Evolutionary conservation across 2,329 filamentous ascomycete species (phyloP).

Genomic region (Fusarium pseudonygamai): DNA sequence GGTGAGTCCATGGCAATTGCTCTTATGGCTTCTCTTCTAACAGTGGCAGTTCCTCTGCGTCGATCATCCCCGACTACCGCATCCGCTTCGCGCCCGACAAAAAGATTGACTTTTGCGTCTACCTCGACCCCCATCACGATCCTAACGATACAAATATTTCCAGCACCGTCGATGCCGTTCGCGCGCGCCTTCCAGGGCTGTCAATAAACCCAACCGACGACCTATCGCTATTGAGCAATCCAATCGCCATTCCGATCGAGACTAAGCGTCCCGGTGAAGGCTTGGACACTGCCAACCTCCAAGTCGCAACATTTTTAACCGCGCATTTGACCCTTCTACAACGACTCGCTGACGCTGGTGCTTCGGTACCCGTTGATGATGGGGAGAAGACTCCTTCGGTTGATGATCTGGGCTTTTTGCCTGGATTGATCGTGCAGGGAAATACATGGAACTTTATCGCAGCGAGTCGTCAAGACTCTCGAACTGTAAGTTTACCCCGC

Average conservation of each 20-base stretch:
- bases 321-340: background rate
- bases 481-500: background rate
- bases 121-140: background rate
- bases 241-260: conserved; percentile 19
- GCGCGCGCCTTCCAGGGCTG: background rate
- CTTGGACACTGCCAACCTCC: background rate
- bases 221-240: background rate
- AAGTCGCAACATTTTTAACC: background rate
- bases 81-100: background rate
- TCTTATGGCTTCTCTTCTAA: no score
- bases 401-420: background rate
- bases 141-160: background rate
- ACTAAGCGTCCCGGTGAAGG: conserved; percentile 8
- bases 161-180: background rate
- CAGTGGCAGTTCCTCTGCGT: background rate
- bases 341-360: background rate
- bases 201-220: conserved; percentile 1
- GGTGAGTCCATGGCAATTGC: no score
- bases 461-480: background rate
- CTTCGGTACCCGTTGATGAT: background rate
- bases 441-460: background rate
- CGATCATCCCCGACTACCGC: background rate
- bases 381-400: background rate
- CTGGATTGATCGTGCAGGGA: conserved; percentile 12
- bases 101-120: conserved; percentile 25